phyloP scores from a whole-genome alignment of 768 basidiomycete species.

The Boletus rex-veris region DNA sequence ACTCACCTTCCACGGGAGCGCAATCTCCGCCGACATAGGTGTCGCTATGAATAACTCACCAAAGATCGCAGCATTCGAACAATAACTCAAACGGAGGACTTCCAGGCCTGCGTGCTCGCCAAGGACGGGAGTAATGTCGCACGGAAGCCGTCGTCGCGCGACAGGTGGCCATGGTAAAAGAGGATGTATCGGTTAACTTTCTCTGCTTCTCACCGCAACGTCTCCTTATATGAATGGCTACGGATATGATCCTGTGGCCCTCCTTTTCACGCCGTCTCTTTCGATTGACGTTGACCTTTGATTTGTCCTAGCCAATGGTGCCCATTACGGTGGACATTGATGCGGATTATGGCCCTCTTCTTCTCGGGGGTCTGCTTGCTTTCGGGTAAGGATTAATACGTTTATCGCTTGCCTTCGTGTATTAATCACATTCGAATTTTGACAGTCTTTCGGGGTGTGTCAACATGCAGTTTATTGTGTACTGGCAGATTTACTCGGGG shows the following conservation, averaged over 20 bases:
- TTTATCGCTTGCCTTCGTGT: neutral
- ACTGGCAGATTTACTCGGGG: constrained; percentile 16
- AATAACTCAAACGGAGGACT: too few species aligned
- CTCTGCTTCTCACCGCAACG: neutral
- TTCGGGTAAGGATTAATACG: constrained; percentile 10
- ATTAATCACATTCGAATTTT: neutral
- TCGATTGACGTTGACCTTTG: neutral
- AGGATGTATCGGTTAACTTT: neutral
- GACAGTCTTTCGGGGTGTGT: constrained; percentile 28
- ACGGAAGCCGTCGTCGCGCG: neutral
- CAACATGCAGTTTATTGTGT: constrained; percentile 25
- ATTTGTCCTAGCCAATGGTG: constrained; percentile 2
- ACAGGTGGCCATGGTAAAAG: neutral
- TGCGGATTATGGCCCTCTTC: constrained; percentile 15
- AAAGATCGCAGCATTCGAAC: too few species aligned
- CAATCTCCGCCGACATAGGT: too few species aligned
- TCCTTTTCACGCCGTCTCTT: neutral
- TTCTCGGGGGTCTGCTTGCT: constrained; percentile 23
- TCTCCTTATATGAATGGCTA: constrained; percentile 4
- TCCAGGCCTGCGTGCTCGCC: too few species aligned
- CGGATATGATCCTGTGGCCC: neutral
- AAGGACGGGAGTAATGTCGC: too few species aligned
- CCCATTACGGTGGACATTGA: neutral
- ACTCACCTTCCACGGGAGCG: too few species aligned
- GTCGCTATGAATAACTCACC: too few species aligned